phyloP scores from a whole-genome alignment of 139 green algal species.

The Haematococcus lacustris region DNA sequence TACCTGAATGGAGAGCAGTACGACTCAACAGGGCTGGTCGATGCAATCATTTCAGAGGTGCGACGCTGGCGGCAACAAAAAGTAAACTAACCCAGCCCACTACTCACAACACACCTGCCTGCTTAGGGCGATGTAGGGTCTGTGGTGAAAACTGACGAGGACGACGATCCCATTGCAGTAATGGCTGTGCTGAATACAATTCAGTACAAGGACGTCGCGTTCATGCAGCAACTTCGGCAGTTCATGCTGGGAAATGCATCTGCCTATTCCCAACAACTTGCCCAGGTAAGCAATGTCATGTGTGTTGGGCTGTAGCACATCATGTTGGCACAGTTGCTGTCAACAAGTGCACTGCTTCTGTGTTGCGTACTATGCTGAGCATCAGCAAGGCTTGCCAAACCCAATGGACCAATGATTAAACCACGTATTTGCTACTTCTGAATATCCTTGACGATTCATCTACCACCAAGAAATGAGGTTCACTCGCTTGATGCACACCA shows the following conservation, averaged over 20 bases:
- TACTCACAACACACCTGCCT: background rate
- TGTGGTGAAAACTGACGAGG: slow-evolving; percentile 76
- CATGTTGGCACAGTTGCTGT: no score
- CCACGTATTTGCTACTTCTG: no score
- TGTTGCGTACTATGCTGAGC: no score
- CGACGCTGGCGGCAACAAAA: background rate
- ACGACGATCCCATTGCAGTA: slow-evolving; percentile 77
- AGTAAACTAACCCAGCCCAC: background rate
- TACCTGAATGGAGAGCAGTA: slow-evolving; percentile 75
- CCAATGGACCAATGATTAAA: no score
- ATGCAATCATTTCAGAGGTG: slow-evolving; percentile 76
- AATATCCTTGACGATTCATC: no score
- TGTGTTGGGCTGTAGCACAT: no score
- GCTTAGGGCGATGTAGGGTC: slow-evolving; percentile 63
- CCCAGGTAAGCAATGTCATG: no score
- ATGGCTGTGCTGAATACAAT: slow-evolving; percentile 58
- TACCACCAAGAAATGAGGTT: no score
- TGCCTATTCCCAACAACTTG: no score
- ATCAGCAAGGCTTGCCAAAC: no score
- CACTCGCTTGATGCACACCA: no score
- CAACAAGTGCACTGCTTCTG: no score
- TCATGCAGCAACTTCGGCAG: slow-evolving; percentile 44
- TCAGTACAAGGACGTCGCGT: slow-evolving; percentile 28
- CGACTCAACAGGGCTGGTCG: slow-evolving; percentile 55
- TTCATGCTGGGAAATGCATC: slow-evolving; percentile 53